Percentiles rank a stretch among this genome's conserved stretches.
These are phyloP conservation scores for Prunus mongolica DNA, from an alignment of 306 rosid species.

Conservation along the genomic window DNA sequence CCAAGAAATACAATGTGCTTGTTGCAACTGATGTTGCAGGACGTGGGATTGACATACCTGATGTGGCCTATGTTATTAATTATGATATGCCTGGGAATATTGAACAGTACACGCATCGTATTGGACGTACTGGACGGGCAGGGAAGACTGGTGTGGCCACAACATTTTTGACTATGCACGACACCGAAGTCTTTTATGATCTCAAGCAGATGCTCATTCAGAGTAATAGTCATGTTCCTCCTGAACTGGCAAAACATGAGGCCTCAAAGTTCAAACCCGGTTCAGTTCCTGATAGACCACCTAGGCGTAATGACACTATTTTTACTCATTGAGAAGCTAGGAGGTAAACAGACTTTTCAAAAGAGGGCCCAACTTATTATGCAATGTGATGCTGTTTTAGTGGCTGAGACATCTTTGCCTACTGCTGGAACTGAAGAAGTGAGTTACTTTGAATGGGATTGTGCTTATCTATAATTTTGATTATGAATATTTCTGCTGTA, in stretches of 20 bases:
- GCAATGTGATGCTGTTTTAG: not conserved
- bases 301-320: constrained; percentile 74
- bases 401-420: constrained; percentile 2
- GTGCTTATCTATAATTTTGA: not conserved
- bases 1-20: constrained; percentile 83
- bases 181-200: constrained; percentile 80
- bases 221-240: constrained; percentile 83
- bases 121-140: constrained; percentile 90
- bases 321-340: constrained; percentile 55
- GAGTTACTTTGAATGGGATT: constrained; percentile 3
- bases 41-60: constrained; percentile 96
- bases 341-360: not conserved
- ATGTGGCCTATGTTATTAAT: constrained; percentile 87
- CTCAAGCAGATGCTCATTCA: constrained; percentile 90
- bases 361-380: not conserved
- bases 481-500: not conserved
- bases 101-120: constrained; percentile 88
- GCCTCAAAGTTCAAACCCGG: constrained; percentile 96
- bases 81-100: constrained; percentile 87
- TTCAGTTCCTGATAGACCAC: constrained; percentile 80
- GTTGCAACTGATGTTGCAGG: constrained; percentile 95
- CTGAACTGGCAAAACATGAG: constrained; percentile 87
- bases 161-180: constrained; percentile 72
- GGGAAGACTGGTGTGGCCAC: constrained; percentile 89
- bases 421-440: constrained; percentile 17